Evolutionary conservation across 2,329 filamentous ascomycete species (phyloP).

Genomic region (Epicoccum nigrum): DNA sequence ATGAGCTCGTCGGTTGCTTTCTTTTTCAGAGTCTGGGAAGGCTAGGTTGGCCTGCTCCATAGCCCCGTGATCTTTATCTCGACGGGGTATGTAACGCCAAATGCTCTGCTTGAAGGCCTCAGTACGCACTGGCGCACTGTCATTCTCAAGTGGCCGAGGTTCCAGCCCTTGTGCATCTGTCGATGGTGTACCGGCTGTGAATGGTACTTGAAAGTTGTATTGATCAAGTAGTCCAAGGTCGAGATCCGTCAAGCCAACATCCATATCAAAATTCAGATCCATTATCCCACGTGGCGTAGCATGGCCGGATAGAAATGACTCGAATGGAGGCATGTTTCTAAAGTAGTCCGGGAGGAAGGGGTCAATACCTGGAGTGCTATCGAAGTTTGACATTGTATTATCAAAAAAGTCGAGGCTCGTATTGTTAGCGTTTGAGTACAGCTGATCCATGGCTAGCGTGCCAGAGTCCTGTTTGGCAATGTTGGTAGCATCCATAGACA

Average conservation of each 20-base stretch:
- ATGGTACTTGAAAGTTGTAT: slow-evolving; percentile 53
- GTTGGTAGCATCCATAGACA: slow-evolving; percentile 1
- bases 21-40: slow-evolving; percentile 44
- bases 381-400: slow-evolving; percentile 19
- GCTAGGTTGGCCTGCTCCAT: slow-evolving; percentile 49
- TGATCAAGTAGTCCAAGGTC: slow-evolving; percentile 54
- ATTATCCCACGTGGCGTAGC: slow-evolving; percentile 54
- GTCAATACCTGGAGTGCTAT: slow-evolving; percentile 24
- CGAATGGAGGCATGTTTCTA: slow-evolving; percentile 38
- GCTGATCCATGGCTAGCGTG: slow-evolving; percentile 12
- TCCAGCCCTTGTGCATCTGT: slow-evolving; percentile 28
- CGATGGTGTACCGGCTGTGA: slow-evolving; percentile 41
- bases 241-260: slow-evolving; percentile 53
- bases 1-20: slow-evolving; percentile 40
- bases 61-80: slow-evolving; percentile 29
- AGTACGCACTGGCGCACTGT: slow-evolving; percentile 31
- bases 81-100: slow-evolving; percentile 52
- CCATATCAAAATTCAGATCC: slow-evolving; percentile 54
- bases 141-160: slow-evolving; percentile 22
- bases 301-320: slow-evolving; percentile 43
- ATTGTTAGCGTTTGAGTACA: slow-evolving; percentile 13
- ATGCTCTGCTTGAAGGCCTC: slow-evolving; percentile 52
- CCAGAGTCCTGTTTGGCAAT: slow-evolving; percentile 11
- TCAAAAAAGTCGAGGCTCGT: slow-evolving; percentile 23
- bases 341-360: slow-evolving; percentile 36